Base-by-base conservation (phyloP, 2,329 filamentous ascomycete species). In the Pyrenochaeta sp. region DNA sequence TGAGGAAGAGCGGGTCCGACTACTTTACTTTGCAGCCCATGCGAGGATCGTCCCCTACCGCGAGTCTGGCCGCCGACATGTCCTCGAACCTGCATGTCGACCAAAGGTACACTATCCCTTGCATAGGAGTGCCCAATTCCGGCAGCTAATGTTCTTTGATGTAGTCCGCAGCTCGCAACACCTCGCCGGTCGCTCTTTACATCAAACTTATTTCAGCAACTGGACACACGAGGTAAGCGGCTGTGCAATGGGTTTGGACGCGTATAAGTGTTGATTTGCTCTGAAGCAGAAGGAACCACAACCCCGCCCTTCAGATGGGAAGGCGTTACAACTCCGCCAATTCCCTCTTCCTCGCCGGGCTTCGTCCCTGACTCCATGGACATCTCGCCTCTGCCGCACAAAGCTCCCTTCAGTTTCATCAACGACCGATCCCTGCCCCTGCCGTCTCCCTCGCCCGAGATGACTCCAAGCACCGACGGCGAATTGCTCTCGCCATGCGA, bases 71-170 rank as follows among this genome's bases (percentile, higher is more conserved):
- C 36, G 93, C 92, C 58, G 95, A 99, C 78, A 84, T 98, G 67
- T 97, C 93, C 53, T 92, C 97, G 74, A 99, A 98, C 81, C 96
- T 98, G 75, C 90, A 94, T 74, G 90, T 98, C 75, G 93, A 97
- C 77, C 92, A 90, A 72, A 97, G 93, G 94, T 97, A 82, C 65
- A 20, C 31, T 50, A 46, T 60, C 64, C 68, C 63, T 67, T 80
- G 56, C 58, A 58, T 59, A 30, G 44, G 48, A 63, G 31, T 44
- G 32, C 51, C 55, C 54, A 59, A 42, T 39, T 60, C 31, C 54
- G 37, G 43, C 49, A 57, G 53, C 68, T 83, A 65, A 83, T 74
- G 62, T 57, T 70, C 65, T 71, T 67, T 74, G 64, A 69, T 69
- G 51, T 76, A 96, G 92, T 77, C 92, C 92, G 30, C 88, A 90